A percentile compares a stretch with the other conserved stretches of the same genome.
phyloP scores from a whole-genome alignment of 352 stramenopile genomes.

The Phytophthora europaea region DNA sequence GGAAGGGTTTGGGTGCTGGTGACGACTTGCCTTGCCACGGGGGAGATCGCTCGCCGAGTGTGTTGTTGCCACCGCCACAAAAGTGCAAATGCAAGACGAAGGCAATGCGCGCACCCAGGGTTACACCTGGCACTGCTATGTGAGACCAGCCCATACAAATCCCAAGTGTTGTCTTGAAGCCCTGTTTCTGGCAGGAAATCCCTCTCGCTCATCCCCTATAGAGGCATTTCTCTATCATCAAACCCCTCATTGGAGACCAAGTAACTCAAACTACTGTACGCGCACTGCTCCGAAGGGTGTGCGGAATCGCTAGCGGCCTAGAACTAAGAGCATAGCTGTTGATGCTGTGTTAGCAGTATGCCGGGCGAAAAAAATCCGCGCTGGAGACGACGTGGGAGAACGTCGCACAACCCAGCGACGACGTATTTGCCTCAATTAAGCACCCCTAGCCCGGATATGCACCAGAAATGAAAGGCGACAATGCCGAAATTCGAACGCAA shows the following conservation, averaged over 20 bases:
- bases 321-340: background rate
- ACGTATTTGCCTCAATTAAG: slow-evolving; percentile 5
- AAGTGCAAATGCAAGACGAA: slow-evolving; percentile 46
- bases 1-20: slow-evolving; percentile 4
- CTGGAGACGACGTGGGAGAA: slow-evolving; percentile 2
- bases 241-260: background rate
- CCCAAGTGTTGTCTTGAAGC: slow-evolving; percentile 23
- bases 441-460: slow-evolving; percentile 35
- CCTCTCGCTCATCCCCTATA: slow-evolving; percentile 23
- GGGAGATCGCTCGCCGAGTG: slow-evolving; percentile 1
- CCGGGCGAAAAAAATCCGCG: background rate
- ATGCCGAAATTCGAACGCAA: background rate
- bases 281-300: background rate
- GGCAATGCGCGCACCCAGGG: slow-evolving; percentile 32
- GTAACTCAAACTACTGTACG: background rate
- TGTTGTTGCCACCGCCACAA: slow-evolving; percentile 20
- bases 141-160: slow-evolving; percentile 36
- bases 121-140: slow-evolving; percentile 23
- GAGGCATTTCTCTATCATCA: slow-evolving; percentile 1
- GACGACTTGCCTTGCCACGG: background rate
- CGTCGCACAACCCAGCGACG: slow-evolving; percentile 21
- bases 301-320: background rate
- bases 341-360: background rate
- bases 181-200: slow-evolving; percentile 37
- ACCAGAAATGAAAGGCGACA: background rate